Conservation (phyloP, 1,139 yeast species). For the Schwanniomyces etchellsii region DNA sequence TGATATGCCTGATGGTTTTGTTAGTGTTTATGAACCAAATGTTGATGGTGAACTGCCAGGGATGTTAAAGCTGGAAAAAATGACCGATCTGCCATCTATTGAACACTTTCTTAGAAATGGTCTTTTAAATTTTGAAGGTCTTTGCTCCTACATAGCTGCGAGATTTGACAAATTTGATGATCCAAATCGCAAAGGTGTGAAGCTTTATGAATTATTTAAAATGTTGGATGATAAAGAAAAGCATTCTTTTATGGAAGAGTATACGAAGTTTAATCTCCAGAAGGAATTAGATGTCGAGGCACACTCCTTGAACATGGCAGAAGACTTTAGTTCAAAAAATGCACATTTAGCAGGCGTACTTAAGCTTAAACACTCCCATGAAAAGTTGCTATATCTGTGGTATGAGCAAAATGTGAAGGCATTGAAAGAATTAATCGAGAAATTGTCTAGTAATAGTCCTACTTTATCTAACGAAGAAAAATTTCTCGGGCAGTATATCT, state of each 20-base stretch:
- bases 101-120: slow-evolving; percentile 14
- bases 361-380: slow-evolving; percentile 6
- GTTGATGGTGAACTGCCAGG: too few relatives aligned
- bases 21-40: too few relatives aligned
- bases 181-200: slow-evolving; percentile 3
- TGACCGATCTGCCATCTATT: slow-evolving; percentile 7
- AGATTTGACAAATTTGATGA: slow-evolving; percentile 9
- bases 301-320: slow-evolving; percentile 14
- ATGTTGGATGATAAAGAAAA: slow-evolving; percentile 7
- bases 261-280: slow-evolving; percentile 16
- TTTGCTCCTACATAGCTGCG: slow-evolving; percentile 18
- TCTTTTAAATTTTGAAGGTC: slow-evolving; percentile 12
- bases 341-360: slow-evolving; percentile 4
- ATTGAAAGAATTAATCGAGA: slow-evolving; percentile 4
- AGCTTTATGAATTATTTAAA: slow-evolving; percentile 16
- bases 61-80: too few relatives aligned
- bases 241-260: slow-evolving; percentile 17
- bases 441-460: slow-evolving; percentile 4
- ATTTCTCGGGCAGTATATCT: slow-evolving; percentile 11
- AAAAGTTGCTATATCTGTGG: slow-evolving; percentile 12
- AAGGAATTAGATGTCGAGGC: slow-evolving; percentile 24
- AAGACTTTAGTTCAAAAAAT: slow-evolving; percentile 2
- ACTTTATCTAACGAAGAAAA: slow-evolving; percentile 9
- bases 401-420: slow-evolving; percentile 5
- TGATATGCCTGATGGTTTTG: too few relatives aligned